Percentiles rank a stretch among this genome's conserved stretches.
Conservation (phyloP, 139 green algal genomes). For the Tetradesmus obliquus region DNA sequence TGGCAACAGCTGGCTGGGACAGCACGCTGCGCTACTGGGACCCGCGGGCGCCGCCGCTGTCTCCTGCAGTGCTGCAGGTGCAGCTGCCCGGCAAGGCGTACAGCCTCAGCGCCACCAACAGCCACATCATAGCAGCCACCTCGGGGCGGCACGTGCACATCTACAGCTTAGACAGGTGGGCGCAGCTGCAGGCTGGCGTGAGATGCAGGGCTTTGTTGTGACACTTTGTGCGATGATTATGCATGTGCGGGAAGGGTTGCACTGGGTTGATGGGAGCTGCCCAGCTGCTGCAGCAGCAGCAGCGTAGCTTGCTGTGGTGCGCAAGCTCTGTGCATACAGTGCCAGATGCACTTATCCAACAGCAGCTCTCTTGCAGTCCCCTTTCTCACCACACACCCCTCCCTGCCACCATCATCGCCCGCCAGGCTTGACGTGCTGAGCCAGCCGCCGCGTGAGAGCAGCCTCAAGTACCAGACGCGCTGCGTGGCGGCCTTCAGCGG, state of each 20-base stretch:
- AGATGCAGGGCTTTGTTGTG: background rate
- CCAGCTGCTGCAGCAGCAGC: too few species aligned
- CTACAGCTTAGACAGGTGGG: conserved; percentile 81
- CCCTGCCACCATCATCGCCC: too few species aligned
- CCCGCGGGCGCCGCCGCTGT: conserved; percentile 58
- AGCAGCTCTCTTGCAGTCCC: too few species aligned
- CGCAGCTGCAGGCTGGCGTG: too few species aligned
- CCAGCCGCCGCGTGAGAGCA: conserved; percentile 21
- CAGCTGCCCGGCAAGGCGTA: conserved; percentile 84
- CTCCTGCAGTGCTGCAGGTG: conserved; percentile 49
- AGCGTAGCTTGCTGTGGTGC: too few species aligned
- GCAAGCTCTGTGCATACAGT: too few species aligned
- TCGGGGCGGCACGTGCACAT: conserved; percentile 83
- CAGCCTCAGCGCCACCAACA: conserved; percentile 62
- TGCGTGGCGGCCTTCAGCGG: conserved; percentile 76
- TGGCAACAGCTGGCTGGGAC: conserved; percentile 85
- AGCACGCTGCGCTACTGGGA: conserved; percentile 81
- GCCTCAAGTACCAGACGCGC: conserved; percentile 91
- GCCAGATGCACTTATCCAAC: too few species aligned
- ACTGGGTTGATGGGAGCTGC: too few species aligned
- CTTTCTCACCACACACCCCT: too few species aligned
- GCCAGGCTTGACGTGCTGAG: conserved; percentile 6
- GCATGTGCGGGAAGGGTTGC: background rate
- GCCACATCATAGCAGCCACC: conserved; percentile 82
- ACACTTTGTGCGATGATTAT: background rate